Conservation (phyloP, 768 basidiomycete genomes). For the Naganishia onofrii region DNA sequence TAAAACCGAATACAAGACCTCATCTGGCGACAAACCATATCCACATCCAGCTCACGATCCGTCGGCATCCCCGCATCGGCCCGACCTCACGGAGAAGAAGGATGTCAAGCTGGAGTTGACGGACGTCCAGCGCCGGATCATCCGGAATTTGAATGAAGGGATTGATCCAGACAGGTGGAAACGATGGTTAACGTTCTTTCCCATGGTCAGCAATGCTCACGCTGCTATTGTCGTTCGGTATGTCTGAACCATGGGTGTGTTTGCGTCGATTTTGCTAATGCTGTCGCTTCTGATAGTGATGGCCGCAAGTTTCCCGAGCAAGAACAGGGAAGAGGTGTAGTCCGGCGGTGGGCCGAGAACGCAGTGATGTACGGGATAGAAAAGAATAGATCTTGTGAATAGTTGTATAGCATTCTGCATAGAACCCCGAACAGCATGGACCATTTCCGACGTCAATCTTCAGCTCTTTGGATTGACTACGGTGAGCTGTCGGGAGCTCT, state of each 20-base stretch:
- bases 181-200: slow-evolving; percentile 44
- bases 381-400: neutral
- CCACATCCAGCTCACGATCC: slow-evolving; percentile 14
- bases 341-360: slow-evolving; percentile 39
- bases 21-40: slow-evolving; percentile 6
- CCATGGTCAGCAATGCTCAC: slow-evolving; percentile 43
- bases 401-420: no score
- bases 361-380: slow-evolving; percentile 23
- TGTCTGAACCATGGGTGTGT: slow-evolving; percentile 5
- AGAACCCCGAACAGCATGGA: no score
- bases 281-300: slow-evolving; percentile 33
- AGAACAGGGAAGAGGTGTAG: slow-evolving; percentile 38
- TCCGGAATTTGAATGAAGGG: slow-evolving; percentile 40
- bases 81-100: slow-evolving; percentile 15
- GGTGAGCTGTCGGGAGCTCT: no score
- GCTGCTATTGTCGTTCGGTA: slow-evolving; percentile 43
- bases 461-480: no score
- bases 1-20: neutral
- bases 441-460: no score
- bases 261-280: neutral
- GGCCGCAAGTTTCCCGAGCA: slow-evolving; percentile 38
- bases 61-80: slow-evolving; percentile 11
- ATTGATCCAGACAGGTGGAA: slow-evolving; percentile 22
- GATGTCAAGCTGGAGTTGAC: slow-evolving; percentile 35
- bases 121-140: slow-evolving; percentile 38